phyloP scores from a whole-genome alignment of 2,329 filamentous ascomycete genomes.

The Cladosporium sp. region DNA sequence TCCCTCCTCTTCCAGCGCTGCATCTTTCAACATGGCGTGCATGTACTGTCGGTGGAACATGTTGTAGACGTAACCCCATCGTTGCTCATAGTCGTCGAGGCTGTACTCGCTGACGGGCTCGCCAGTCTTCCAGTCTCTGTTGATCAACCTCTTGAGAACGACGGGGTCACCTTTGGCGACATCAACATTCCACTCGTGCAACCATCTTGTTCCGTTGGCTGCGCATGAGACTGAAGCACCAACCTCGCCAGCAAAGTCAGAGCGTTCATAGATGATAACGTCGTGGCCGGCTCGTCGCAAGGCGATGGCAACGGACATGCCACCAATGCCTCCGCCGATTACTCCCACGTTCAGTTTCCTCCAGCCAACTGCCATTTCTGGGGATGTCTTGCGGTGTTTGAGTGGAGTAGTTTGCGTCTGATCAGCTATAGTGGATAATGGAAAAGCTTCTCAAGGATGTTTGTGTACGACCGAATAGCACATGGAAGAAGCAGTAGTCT shows the following conservation, averaged over 20 bases:
- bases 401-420: too few species aligned
- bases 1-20: constrained; percentile 49
- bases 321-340: constrained; percentile 52
- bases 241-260: constrained; percentile 64
- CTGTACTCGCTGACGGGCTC: constrained; percentile 62
- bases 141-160: constrained; percentile 62
- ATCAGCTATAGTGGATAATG: too few species aligned
- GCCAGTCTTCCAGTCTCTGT: constrained; percentile 66
- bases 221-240: constrained; percentile 65
- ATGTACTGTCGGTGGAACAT: constrained; percentile 69
- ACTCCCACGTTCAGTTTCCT: constrained; percentile 33
- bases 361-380: constrained; percentile 15
- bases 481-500: too few species aligned
- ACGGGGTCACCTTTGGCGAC: constrained; percentile 62
- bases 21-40: constrained; percentile 63
- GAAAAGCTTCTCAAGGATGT: too few species aligned
- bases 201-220: constrained; percentile 66
- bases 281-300: constrained; percentile 51
- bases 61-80: constrained; percentile 63
- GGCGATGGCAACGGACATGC: constrained; percentile 48
- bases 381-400: too few species aligned
- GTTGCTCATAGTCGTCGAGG: constrained; percentile 60
- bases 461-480: too few species aligned
- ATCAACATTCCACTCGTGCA: constrained; percentile 65
- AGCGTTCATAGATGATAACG: constrained; percentile 60